Base-by-base conservation (phyloP, 495 filamentous ascomycete genomes). In the Aspergillus leporis region DNA sequence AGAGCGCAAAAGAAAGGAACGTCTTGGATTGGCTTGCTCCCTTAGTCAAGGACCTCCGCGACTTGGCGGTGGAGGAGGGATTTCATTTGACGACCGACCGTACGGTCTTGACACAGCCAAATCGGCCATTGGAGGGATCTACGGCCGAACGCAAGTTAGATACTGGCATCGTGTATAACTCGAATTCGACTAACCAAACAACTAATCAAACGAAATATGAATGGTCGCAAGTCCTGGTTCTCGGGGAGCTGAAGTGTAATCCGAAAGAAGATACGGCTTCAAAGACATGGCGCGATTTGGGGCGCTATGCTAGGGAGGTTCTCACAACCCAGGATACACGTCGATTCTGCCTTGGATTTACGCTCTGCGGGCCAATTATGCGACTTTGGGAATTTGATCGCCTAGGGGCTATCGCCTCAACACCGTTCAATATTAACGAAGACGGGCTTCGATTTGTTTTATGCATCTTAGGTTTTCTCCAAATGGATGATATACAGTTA, bases 351-450 rank as follows among this genome's bases (percentile, higher is more conserved):
- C 19, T 61, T 1, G 61, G 61, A 5, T 64, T 66, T 49, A 64
- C 64, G 18, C 25, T 66, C 1, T 66, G 61, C 47, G 61, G 64
- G 6, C 36, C 61, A 5, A 51, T 22, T 23, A 66, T 66, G 64
- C 57, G 58, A 31, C 30, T 66, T 1, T 66, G 61, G 64, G 61
- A 58, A 22, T 82, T 81, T 65, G 75, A 82, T 64, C 68, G 77
- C 22, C 52, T 78, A 12, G 77, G 78, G 28, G 73, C 60, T 1
- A 72, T 80, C 18, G 75, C 72, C 21, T 83, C 76, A 14, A 58
- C 66, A 36, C 47, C 53, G 21, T 82, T 82, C 59, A 61, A 79
- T 61, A 77, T 82, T 55, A 77, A 83, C 58, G 51, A 72, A 61
- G 68, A 81, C 51, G 73, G 77, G 28, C 61, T 71, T 34, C 69